phyloP scores from a whole-genome alignment of 805 yeast genomes.

The Pichia californica region DNA sequence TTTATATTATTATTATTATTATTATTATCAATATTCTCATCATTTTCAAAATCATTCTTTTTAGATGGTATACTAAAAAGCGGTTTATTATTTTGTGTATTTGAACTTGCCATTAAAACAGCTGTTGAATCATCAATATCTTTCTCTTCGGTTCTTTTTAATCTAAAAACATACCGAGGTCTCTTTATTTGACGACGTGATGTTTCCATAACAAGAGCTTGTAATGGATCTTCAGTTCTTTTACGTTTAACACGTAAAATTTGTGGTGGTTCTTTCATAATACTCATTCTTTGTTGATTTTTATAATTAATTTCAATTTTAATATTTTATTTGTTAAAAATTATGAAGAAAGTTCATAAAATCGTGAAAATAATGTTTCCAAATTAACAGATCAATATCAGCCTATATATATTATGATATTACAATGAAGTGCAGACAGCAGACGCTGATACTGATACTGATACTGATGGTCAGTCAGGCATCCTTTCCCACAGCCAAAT shows the following conservation, averaged over 20 bases:
- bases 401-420: too few relatives aligned
- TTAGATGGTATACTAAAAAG: slow-evolving; percentile 20
- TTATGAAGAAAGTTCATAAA: too few relatives aligned
- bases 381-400: too few relatives aligned
- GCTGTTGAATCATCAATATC: slow-evolving; percentile 17
- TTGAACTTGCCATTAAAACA: slow-evolving; percentile 15
- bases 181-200: slow-evolving; percentile 11
- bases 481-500: too few relatives aligned
- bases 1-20: too few relatives aligned
- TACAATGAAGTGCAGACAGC: too few relatives aligned
- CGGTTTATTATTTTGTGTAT: slow-evolving; percentile 8
- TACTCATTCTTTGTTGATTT: neutral
- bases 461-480: too few relatives aligned
- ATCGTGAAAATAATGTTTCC: too few relatives aligned
- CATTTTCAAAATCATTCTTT: neutral
- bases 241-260: slow-evolving; percentile 80
- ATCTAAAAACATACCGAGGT: slow-evolving; percentile 36
- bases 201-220: slow-evolving; percentile 57
- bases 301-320: neutral
- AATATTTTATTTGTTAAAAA: neutral
- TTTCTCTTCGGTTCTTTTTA: slow-evolving; percentile 41
- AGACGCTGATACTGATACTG: too few relatives aligned
- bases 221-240: slow-evolving; percentile 81
- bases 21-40: neutral
- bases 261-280: slow-evolving; percentile 38